A percentile compares a stretch with the other conserved stretches of the same genome.
phyloP scores from a whole-genome alignment of 1,139 yeast species.

The Hyphopichia wangnamkhiaoensis region DNA sequence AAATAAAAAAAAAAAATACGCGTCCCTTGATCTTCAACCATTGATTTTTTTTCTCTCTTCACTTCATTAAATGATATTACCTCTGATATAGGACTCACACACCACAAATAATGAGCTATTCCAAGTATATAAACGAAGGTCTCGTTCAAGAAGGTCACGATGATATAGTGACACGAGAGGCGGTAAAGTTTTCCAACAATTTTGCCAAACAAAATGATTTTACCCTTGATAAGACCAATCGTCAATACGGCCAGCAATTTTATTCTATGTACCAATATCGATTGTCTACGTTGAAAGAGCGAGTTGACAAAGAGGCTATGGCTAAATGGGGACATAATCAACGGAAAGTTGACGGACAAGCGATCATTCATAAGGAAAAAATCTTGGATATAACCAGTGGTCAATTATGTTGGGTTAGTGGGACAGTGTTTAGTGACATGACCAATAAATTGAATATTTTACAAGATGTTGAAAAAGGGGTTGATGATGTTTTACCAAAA shows the following conservation, averaged over 20 bases:
- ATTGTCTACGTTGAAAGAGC: conserved; percentile 51
- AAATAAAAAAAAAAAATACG: not conserved
- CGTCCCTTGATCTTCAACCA: not conserved
- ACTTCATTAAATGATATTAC: not conserved
- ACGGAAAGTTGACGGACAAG: conserved; percentile 33
- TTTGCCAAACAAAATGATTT: conserved; percentile 20
- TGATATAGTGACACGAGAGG: not conserved
- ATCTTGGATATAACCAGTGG: conserved; percentile 75
- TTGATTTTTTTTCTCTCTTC: not conserved
- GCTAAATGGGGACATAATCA: conserved; percentile 51
- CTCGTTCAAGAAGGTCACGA: not conserved
- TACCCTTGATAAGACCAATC: conserved; percentile 19
- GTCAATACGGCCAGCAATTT: conserved; percentile 71
- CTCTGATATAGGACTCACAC: not conserved
- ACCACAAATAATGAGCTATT: not conserved
- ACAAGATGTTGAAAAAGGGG: conserved; percentile 69
- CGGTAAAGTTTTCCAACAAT: not conserved
- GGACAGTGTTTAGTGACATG: conserved; percentile 85
- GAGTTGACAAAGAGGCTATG: conserved; percentile 50
- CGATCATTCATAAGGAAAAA: conserved; percentile 49
- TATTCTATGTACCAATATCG: conserved; percentile 73
- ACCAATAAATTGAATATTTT: conserved; percentile 82
- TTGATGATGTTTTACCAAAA: conserved; percentile 52
- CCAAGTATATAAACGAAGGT: not conserved
- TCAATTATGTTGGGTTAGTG: conserved; percentile 83